Evolutionary conservation across 805 yeast genomes (phyloP), one percentile per base, ranked within the genome.

Genomic region (Starmera amethionina): DNA sequence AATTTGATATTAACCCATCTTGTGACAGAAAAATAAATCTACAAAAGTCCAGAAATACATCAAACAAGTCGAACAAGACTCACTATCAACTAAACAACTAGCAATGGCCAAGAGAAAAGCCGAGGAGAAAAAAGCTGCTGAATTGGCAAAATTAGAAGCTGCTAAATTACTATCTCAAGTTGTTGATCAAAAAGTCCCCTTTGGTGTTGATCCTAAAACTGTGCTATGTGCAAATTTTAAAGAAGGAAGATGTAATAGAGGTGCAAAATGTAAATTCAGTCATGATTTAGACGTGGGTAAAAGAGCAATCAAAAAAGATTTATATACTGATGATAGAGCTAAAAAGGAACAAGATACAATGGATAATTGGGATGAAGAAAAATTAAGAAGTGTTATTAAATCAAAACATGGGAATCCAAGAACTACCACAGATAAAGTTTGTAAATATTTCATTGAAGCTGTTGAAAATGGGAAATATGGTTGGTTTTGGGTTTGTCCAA

Each of bases 401-500:
- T 87, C 96, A 40, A 93, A 93, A 65, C 97, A 89, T 54, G 97
- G 98, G 39, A 93, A 93, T 60, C 88, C 82, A 41, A 79, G 79
- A 60, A 87, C 96, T 10, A 88, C 97, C 12, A 93, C 99, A 0
- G 97, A 90, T 48, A 93, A 75, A 50, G 85, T 93, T 37, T 93
- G 99, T 74, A 93, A 89, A 61, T 77, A 62, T 63, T 94, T 93
- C 66, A 85, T 93, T 49, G 96, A 88, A 44, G 97, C 98, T 0
- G 97, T 93, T 42, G 99, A 93, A 59, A 87, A 88, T 56, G 93
- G 90, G 43, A 90, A 90, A 59, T 93, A 93, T 59, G 98, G 98
- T 56, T 93, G 98, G 98, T 89, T 93, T 64, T 93, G 98, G 98
- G 72, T 74, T 16, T 93, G 98, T 68, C 98, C 98, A 25, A 86